phyloP scores from a whole-genome alignment of 2,329 filamentous ascomycete genomes.

The Septoria petroselini region DNA sequence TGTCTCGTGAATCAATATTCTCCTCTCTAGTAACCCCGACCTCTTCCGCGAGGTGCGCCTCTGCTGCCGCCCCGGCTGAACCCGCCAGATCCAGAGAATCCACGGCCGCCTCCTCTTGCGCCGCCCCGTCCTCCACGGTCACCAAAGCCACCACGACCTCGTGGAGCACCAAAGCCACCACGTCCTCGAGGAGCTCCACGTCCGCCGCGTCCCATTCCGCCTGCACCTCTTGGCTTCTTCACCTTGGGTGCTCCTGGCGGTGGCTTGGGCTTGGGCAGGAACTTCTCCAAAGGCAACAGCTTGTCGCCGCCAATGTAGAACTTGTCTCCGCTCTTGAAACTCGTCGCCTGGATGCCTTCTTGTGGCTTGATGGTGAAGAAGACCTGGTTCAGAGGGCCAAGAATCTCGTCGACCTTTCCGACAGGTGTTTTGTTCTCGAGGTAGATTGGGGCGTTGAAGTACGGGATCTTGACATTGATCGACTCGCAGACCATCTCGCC shows the following conservation, averaged over 20 bases:
- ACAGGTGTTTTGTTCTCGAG: conserved; percentile 91
- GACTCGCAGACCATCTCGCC: conserved; percentile 98
- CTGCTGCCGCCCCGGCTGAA: conserved; percentile 23
- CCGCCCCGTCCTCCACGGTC: conserved; percentile 34
- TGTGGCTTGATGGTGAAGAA: conserved; percentile 98
- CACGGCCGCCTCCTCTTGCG: conserved; percentile 14
- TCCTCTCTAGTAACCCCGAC: conserved; percentile 36
- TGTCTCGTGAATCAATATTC: conserved; percentile 14
- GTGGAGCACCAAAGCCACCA: conserved; percentile 52
- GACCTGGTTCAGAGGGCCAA: conserved; percentile 95
- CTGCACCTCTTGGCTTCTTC: conserved; percentile 64
- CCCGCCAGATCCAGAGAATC: conserved; percentile 19
- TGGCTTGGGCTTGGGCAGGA: conserved; percentile 89
- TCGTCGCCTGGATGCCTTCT: conserved; percentile 90
- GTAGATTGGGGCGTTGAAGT: conserved; percentile 99
- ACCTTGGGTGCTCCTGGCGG: conserved; percentile 62
- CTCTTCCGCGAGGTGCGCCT: conserved; percentile 36
- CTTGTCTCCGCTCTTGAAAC: conserved; percentile 95
- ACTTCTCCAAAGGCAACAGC: conserved; percentile 89
- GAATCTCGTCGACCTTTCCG: conserved; percentile 96
- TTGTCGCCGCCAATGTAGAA: conserved; percentile 89
- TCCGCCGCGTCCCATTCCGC: conserved; percentile 41
- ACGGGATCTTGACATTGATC: conserved; percentile 91
- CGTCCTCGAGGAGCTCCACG: conserved; percentile 56
- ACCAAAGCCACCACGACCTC: conserved; percentile 44